Percentiles rank a stretch among this genome's conserved stretches.
phyloP scores from a whole-genome alignment of 257 asterid genomes.

The Dorcoceras hygrometricum region DNA sequence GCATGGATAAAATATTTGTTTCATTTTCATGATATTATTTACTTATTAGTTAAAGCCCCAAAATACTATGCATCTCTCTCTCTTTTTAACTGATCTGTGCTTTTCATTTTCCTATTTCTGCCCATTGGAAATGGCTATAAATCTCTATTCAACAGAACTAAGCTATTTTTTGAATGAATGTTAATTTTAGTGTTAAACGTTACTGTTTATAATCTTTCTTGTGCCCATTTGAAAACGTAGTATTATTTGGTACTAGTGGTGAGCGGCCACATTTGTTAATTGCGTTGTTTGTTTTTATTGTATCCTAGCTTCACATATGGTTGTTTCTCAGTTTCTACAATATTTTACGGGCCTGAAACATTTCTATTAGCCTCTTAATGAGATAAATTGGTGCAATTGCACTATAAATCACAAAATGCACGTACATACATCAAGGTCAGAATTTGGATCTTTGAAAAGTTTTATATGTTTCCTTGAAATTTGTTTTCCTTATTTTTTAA shows the following conservation, averaged over 20 bases:
- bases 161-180: neutral
- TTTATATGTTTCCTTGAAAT: neutral
- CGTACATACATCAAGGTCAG: neutral
- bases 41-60: neutral
- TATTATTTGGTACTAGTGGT: conserved; percentile 1
- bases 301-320: neutral
- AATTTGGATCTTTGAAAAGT: neutral
- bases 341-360: neutral
- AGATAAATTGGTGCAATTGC: neutral
- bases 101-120: neutral
- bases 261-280: neutral
- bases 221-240: neutral
- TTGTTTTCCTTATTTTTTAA: neutral
- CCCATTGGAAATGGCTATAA: neutral
- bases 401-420: neutral
- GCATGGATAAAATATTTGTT: neutral
- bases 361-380: neutral
- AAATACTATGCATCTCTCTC: neutral
- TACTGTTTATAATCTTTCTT: neutral
- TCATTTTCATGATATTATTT: neutral
- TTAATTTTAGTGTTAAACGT: neutral
- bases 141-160: neutral
- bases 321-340: neutral
- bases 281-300: neutral
- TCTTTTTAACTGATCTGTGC: no score